Base-by-base conservation (phyloP, 2,329 filamentous ascomycete species). In the Exophiala spinifera region DNA sequence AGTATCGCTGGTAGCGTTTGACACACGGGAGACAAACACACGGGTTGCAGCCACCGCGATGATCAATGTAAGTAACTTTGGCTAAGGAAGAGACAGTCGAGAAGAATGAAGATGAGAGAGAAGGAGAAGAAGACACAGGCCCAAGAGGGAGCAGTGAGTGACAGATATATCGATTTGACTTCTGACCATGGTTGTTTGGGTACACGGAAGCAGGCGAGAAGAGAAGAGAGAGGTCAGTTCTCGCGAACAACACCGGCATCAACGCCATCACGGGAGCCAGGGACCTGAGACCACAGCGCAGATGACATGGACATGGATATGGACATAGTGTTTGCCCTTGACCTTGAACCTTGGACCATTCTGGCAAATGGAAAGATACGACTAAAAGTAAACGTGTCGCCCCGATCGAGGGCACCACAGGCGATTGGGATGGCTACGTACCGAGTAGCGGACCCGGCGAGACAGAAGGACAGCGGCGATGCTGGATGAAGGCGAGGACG, bases 61-160 rank as follows among this genome's bases (percentile, higher is more conserved):
- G 42, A 44, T 21, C 21, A 44, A 44, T 44, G 36, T 39, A 39
- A 15, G 36, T 39, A 15, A 15, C 14, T n/a, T n/a, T 39, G 36
- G 28, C 28, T 10, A n/a, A 39, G 36, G 36, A 28, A 46, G 17
- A 43, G 37, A 46, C 45, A 46, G 50, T 47, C 50, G 28, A 46
- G 15, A 34, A 53, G 42, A 36, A 33, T 33, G 49, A 46, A 52
- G 36, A 20, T 20, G 23, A 17, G 17, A 15, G 36, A 47, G 28
- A 37, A 20, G 1, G 43, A 45, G 34, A 23, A 47, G 33, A 25
- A 25, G 21, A 52, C 21, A 48, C 19, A 17, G 37, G 45, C 19
- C 11, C n/a, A 17, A 39, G 36, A 39, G 36, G 36, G 36, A 15
- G 36, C 36, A 39, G 17, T 15, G n/a, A 19, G 17, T 15, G 17